Conservation (phyloP, 2,329 filamentous ascomycete genomes). For the Metarhizium humberi region DNA sequence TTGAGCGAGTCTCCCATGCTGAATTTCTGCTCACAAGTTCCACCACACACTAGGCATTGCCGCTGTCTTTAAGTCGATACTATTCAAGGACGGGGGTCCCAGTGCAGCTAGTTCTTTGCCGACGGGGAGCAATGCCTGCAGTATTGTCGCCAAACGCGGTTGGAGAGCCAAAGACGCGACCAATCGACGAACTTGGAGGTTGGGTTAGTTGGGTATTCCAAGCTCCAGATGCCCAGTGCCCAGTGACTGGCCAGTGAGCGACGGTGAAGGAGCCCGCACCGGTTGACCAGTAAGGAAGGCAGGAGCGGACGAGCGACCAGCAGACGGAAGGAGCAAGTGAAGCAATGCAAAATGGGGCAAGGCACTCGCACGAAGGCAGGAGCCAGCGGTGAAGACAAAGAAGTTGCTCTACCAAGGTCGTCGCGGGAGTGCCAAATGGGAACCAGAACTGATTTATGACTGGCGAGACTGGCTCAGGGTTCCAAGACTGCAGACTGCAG, state of each 20-base stretch:
- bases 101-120: background rate
- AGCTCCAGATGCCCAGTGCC: too few species aligned
- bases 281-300: background rate
- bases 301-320: background rate
- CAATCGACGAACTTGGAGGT: too few species aligned
- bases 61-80: background rate
- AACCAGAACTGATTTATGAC: background rate
- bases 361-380: background rate
- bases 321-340: background rate
- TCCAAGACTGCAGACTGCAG: background rate
- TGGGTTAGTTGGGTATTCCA: too few species aligned
- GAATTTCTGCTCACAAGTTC: slow-evolving; percentile 8
- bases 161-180: background rate
- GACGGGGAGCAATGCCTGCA: background rate
- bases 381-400: background rate
- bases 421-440: background rate
- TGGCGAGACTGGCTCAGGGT: background rate
- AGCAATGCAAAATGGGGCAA: background rate
- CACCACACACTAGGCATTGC: slow-evolving; percentile 13
- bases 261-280: background rate
- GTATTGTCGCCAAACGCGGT: background rate
- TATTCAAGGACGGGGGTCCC: background rate
- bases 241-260: too few species aligned
- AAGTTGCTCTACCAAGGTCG: background rate
- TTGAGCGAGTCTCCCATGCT: slow-evolving; percentile 35